Evolutionary conservation across 176 grass and related monocot species (phyloP).

Genomic region (Echinochloa phyllopogon): DNA sequence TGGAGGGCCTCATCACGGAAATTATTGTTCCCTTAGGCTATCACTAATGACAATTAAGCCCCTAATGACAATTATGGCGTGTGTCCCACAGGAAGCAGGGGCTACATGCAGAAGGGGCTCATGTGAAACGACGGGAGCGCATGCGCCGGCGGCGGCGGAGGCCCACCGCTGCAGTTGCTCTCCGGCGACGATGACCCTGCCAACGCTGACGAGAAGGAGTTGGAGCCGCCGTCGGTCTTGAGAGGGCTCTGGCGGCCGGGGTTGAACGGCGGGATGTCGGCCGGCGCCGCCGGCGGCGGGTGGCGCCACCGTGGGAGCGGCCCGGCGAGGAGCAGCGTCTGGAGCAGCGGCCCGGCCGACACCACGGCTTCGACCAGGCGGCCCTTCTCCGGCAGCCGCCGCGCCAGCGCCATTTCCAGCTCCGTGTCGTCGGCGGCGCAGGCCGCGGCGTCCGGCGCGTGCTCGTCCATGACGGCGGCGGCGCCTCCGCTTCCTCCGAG

Average conservation of each 20-base stretch:
- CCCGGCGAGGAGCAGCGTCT: constrained; percentile 85
- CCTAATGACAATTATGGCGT: background rate
- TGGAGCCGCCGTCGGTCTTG: constrained; percentile 37
- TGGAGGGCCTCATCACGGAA: background rate
- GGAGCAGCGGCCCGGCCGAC: constrained; percentile 72
- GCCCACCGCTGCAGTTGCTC: constrained; percentile 60
- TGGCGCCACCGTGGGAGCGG: constrained; percentile 96
- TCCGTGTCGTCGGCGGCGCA: constrained; percentile 29
- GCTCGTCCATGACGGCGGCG: constrained; percentile 2
- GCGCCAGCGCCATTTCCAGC: constrained; percentile 60
- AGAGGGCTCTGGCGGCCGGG: constrained; percentile 32
- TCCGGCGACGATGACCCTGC: constrained; percentile 47
- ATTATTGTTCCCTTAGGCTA: background rate
- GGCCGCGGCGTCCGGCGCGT: constrained; percentile 14
- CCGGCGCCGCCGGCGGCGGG: constrained; percentile 62
- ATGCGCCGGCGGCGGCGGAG: background rate
- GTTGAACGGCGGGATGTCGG: constrained; percentile 81
- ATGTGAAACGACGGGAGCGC: constrained; percentile 44
- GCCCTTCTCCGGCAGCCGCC: constrained; percentile 80
- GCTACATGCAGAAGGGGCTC: constrained; percentile 58
- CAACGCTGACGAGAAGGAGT: constrained; percentile 44
- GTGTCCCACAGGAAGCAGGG: background rate
- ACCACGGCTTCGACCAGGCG: constrained; percentile 89
- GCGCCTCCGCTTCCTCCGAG: constrained; percentile 18
- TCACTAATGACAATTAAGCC: background rate